phyloP scores from a whole-genome alignment of 1,284 basidiomycete genomes.

The Coniophora puteana region DNA sequence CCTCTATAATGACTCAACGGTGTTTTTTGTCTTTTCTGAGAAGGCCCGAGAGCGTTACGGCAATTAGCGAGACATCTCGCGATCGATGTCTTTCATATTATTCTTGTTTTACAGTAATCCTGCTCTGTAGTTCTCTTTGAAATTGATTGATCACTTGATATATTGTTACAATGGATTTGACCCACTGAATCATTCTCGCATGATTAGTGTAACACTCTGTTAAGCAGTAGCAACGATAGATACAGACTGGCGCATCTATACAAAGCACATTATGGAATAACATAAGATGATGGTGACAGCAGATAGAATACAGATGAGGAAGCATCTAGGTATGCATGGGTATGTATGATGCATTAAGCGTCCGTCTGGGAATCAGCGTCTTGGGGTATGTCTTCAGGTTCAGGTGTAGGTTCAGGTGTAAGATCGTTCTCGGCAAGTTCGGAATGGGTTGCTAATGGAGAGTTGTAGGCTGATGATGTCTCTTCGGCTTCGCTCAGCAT shows the following conservation, averaged over 20 bases:
- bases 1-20: background rate
- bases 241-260: no score
- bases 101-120: no score
- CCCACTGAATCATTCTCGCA: no score
- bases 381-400: constrained; percentile 24
- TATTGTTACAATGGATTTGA: no score
- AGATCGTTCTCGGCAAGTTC: constrained; percentile 36
- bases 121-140: no score
- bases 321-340: constrained; percentile 17
- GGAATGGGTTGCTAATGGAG: constrained; percentile 35
- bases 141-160: no score
- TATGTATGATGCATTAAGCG: constrained; percentile 19
- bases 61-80: no score
- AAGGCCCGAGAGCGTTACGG: constrained; percentile 14
- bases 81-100: background rate
- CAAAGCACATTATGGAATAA: no score
- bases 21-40: constrained; percentile 3
- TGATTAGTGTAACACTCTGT: no score
- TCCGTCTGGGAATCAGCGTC: constrained; percentile 23
- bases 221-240: no score
- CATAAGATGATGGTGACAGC: no score
- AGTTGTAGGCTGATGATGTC: constrained; percentile 24
- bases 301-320: constrained; percentile 31
- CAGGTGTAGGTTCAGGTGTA: no score
- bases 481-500: constrained; percentile 24